Conservation (phyloP, 805 yeast genomes). For the Pichia manshurica region DNA sequence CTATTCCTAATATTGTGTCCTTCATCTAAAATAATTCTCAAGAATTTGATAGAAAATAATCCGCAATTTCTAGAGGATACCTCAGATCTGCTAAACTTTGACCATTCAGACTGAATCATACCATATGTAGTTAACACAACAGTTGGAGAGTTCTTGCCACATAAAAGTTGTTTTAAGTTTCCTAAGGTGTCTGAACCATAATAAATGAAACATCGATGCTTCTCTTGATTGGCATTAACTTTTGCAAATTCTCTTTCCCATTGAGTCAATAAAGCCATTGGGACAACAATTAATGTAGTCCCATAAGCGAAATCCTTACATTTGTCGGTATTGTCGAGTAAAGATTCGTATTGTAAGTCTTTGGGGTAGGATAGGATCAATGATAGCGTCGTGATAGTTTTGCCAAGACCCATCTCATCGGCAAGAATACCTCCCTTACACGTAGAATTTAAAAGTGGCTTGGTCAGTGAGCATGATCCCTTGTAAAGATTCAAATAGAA, state of each 20-base stretch:
- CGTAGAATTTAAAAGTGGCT: constrained; percentile 57
- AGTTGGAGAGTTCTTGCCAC: constrained; percentile 48
- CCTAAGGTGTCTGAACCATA: constrained; percentile 62
- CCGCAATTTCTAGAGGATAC: constrained; percentile 38
- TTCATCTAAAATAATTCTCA: constrained; percentile 72
- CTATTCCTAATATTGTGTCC: constrained; percentile 86
- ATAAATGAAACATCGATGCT: constrained; percentile 50
- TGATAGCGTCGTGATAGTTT: constrained; percentile 79
- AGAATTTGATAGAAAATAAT: constrained; percentile 64
- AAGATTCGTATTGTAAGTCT: constrained; percentile 32
- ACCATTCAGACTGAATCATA: constrained; percentile 72
- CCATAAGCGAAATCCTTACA: constrained; percentile 49
- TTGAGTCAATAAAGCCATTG: constrained; percentile 86
- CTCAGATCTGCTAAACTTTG: constrained; percentile 34
- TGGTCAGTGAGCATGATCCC: constrained; percentile 67
- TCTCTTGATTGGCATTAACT: constrained; percentile 41
- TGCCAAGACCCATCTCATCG: constrained; percentile 96
- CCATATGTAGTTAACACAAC: constrained; percentile 85
- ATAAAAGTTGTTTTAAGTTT: constrained; percentile 43
- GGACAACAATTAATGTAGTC: constrained; percentile 77
- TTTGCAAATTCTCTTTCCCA: constrained; percentile 80
- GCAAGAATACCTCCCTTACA: constrained; percentile 85
- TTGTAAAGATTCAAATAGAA: constrained; percentile 77
- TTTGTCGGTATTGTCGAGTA: constrained; percentile 9
- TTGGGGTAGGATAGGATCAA: constrained; percentile 60